Evolutionary conservation across 345 rosid genomes (phyloP).

Genomic region (sweet orange (Citrus sinensis)): DVS_A1.0 CM039169.1:29884501-29885000

Average conservation of each 20-base stretch:
- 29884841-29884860: conserved; percentile 73
- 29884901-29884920: conserved; percentile 90
- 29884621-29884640: background rate
- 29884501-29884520: conserved; percentile 72
- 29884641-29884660: background rate
- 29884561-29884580: conserved; percentile 68
- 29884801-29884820: conserved; percentile 83
- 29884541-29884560: conserved; percentile 67
- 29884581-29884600: conserved; percentile 53
- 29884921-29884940: conserved; percentile 63
- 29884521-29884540: conserved; percentile 42
- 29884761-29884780: conserved; percentile 77
- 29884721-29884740: conserved; percentile 19
- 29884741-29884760: conserved; percentile 91
- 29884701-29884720: background rate
- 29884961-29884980: background rate
- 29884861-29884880: conserved; percentile 75
- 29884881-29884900: conserved; percentile 62
- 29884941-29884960: conserved; percentile 10
- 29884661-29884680: conserved; percentile 7
- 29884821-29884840: conserved; percentile 86
- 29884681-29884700: background rate
- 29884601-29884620: background rate
- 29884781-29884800: conserved; percentile 71
- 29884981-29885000: background rate